Evolutionary conservation across 345 rosid species (phyloP), one percentile per base, ranked within the genome.

Genomic region (Angophora floribunda): DNA sequence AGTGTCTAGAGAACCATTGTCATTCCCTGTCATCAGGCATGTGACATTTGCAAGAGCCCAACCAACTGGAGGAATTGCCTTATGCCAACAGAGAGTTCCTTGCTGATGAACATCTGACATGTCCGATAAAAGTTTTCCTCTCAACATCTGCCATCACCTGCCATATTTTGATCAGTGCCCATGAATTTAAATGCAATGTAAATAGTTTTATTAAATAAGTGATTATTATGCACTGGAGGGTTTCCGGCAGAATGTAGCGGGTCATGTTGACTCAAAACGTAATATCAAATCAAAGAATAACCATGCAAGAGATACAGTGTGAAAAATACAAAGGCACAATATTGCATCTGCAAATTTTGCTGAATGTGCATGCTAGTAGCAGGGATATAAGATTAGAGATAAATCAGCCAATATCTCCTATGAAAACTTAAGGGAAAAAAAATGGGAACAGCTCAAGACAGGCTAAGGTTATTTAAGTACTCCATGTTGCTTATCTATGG

Each of bases 141-240:
- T 91, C 91, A 88, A 94, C 88, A 91, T 94, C 99, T 97, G 98
- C 89, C 93, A 96, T 94, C 95, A 95, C 94, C 99, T 97, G 99
- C 95, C 98, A 96, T 86, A 91, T 92, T 93, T 93, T 93, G 94
- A 97, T 96, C 93, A 97, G 98, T 93, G 89, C 91, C 92, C 94
- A 89, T 82, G 91, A 91, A 89, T 91, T 92, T 93, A 89, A 87
- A 91, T 87, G 41, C 61, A 28, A 51, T 15, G 36, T 36, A 51
- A 52, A 16, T 15, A 51, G 47, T 19, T 13, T 24, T 10, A 85
- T 51, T 52, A 85, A 85, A 85, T 50, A 15, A 55, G 45, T 13
- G 61, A 52, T 28, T 85, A 16, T 44, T 85, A 75, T 75, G 45
- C 82, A 75, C 26, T n/a, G 84, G 84, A 75, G 49, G 84, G 45